phyloP scores from a whole-genome alignment of 1,284 basidiomycete species.

The Anthracocystis walkeri region DNA sequence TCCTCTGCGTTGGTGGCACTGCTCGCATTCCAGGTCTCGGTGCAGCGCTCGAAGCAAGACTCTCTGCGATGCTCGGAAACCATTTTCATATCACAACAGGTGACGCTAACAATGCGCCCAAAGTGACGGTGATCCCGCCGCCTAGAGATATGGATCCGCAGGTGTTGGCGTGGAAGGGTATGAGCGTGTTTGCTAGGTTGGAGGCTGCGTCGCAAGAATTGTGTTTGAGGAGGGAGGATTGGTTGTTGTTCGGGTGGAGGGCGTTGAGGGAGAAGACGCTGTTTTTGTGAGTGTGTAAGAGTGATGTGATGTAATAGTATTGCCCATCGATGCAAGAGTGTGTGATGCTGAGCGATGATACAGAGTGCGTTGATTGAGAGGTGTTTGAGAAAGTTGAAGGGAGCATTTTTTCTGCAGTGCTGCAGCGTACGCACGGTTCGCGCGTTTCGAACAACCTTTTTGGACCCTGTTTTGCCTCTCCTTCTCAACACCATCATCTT shows the following conservation, averaged over 20 bases:
- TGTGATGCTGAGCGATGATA: background rate
- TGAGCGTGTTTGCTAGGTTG: slow-evolving; percentile 90
- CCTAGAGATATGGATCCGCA: slow-evolving; percentile 92
- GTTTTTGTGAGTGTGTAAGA: slow-evolving; percentile 19
- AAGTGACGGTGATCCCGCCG: slow-evolving; percentile 86
- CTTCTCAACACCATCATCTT: slow-evolving; percentile 4
- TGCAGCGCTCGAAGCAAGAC: slow-evolving; percentile 65
- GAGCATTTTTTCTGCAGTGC: background rate
- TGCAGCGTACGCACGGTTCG: slow-evolving; percentile 13
- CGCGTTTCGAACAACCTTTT: background rate
- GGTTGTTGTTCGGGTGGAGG: slow-evolving; percentile 75
- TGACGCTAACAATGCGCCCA: slow-evolving; percentile 49
- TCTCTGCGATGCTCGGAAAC: slow-evolving; percentile 31
- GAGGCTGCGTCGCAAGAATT: slow-evolving; percentile 83
- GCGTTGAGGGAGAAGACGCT: slow-evolving; percentile 71
- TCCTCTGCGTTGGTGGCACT: slow-evolving; percentile 86
- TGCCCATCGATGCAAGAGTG: background rate
- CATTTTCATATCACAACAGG: slow-evolving; percentile 32
- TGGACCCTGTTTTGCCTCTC: background rate
- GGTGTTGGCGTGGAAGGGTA: slow-evolving; percentile 93
- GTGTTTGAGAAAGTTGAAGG: no score
- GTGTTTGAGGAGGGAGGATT: slow-evolving; percentile 88
- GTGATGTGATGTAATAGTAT: slow-evolving; percentile 4
- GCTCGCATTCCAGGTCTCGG: slow-evolving; percentile 72
- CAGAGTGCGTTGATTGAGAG: no score